These are phyloP conservation scores for Saraca asoca DNA, from an alignment of 331 rosid genomes.

Conservation along the genomic window DNA sequence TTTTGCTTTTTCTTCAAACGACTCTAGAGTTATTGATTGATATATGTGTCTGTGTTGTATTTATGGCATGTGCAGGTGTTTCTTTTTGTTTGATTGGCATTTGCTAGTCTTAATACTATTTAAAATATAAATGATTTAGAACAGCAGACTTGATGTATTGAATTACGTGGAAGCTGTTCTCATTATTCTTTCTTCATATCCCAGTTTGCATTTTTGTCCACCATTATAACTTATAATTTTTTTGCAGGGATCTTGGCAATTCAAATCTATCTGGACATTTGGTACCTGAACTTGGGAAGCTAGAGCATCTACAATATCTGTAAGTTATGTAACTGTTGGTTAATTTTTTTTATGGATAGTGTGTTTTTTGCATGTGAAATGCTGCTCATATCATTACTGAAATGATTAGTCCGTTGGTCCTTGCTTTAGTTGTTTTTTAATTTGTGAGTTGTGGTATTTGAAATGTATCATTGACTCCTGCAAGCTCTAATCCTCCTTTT, in stretches of 20 bases:
- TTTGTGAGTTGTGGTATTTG: slow-evolving; percentile 20
- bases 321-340: slow-evolving; percentile 39
- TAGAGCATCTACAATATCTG: slow-evolving; percentile 87
- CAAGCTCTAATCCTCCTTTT: slow-evolving; percentile 13
- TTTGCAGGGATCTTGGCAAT: slow-evolving; percentile 87
- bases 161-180: not conserved
- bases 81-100: slow-evolving; percentile 18
- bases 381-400: not conserved
- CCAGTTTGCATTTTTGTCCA: slow-evolving; percentile 9
- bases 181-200: not conserved
- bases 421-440: not conserved
- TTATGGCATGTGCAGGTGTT: not conserved
- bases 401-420: not conserved
- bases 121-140: not conserved
- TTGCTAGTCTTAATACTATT: not conserved
- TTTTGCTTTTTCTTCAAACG: not conserved
- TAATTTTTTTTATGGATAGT: not conserved
- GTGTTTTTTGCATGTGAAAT: slow-evolving; percentile 2
- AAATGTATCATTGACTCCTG: not conserved
- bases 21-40: not conserved
- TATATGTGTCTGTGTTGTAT: not conserved
- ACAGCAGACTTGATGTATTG: not conserved
- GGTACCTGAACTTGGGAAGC: slow-evolving; percentile 83
- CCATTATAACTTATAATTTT: slow-evolving; percentile 5
- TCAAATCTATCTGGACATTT: slow-evolving; percentile 90